A percentile compares a stretch with the other conserved stretches of the same genome.
These are phyloP conservation scores for Alternaria infectoria DNA, from an alignment of 2,329 filamentous ascomycete species.

Conservation along the genomic window DNA sequence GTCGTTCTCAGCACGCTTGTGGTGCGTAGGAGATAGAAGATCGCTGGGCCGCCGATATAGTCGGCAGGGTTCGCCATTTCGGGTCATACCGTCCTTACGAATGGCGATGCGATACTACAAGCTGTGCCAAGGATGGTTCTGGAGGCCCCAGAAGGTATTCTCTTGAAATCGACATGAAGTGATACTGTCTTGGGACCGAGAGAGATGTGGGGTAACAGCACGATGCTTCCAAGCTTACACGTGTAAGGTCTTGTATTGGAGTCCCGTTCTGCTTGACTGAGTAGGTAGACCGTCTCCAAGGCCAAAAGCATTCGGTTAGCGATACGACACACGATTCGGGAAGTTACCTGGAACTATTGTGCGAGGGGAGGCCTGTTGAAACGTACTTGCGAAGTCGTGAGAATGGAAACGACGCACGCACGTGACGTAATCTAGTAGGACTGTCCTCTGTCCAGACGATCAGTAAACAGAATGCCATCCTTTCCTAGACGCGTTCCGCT, in stretches of 20 bases:
- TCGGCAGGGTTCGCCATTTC: background rate
- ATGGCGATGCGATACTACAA: background rate
- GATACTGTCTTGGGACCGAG: background rate
- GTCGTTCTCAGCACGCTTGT: background rate
- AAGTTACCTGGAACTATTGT: background rate
- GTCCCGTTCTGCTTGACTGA: background rate
- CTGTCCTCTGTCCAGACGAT: background rate
- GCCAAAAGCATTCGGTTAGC: background rate
- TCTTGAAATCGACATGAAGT: background rate
- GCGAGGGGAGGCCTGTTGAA: background rate
- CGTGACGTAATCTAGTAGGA: background rate
- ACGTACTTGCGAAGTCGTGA: background rate
- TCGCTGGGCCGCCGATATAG: background rate
- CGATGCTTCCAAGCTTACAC: background rate
- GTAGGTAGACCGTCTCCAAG: fast-evolving
- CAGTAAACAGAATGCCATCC: background rate
- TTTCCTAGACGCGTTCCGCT: background rate
- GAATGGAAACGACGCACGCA: background rate
- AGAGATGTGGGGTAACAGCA: background rate
- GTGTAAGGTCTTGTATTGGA: background rate
- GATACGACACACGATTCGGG: background rate
- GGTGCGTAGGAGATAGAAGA: background rate
- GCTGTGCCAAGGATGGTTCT: background rate
- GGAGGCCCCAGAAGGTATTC: background rate
- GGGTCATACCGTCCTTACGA: background rate